Evolutionary conservation across 805 yeast genomes (phyloP).

Genomic region (Hanseniaspora nectarophila): DNA sequence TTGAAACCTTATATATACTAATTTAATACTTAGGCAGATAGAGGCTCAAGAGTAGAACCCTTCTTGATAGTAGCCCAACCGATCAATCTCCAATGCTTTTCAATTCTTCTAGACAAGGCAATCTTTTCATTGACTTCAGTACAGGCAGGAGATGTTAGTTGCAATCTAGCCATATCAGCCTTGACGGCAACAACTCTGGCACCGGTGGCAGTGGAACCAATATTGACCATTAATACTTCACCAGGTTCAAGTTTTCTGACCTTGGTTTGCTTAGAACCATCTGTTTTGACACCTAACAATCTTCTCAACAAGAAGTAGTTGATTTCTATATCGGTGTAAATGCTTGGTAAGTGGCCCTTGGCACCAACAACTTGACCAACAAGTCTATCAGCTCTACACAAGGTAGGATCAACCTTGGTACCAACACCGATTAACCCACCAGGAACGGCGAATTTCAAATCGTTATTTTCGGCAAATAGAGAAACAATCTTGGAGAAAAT

Average conservation of each 20-base stretch:
- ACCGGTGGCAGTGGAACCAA: constrained; percentile 98
- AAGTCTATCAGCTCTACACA: constrained; percentile 97
- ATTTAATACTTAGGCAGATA: constrained; percentile 25
- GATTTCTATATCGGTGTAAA: constrained; percentile 93
- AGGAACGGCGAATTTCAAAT: constrained; percentile 96
- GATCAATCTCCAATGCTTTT: constrained; percentile 98
- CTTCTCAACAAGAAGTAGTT: constrained; percentile 94
- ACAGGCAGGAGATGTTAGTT: constrained; percentile 95
- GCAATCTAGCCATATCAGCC: constrained; percentile 98
- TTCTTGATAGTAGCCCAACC: constrained; percentile 99
- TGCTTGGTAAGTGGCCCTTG: constrained; percentile 87
- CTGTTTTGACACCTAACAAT: constrained; percentile 95
- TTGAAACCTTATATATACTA: not conserved
- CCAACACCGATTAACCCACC: constrained; percentile 99
- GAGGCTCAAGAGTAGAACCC: constrained; percentile 80
- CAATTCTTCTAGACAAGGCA: constrained; percentile 97
- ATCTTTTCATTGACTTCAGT: constrained; percentile 96
- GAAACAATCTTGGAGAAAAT: constrained; percentile 89
- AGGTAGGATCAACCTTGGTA: constrained; percentile 95
- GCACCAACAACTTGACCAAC: constrained; percentile 99
- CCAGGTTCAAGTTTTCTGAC: constrained; percentile 87
- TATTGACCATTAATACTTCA: constrained; percentile 96
- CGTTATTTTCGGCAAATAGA: constrained; percentile 93
- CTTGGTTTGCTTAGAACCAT: constrained; percentile 92
- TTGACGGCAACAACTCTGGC: constrained; percentile 96